These are phyloP conservation scores for Sorghum bicolor DNA, from an alignment of 176 grass and related monocot genomes.

Conservation along the genomic window Sorghum_bicolor_NCBIv3 NC_012870.2:62227501-62228000, in stretches of 20 bases:
- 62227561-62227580: background rate
- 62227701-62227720: background rate
- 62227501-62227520: background rate
- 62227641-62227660: background rate
- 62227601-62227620: background rate
- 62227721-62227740: background rate
- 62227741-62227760: background rate
- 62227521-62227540: background rate
- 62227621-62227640: background rate
- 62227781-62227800: background rate
- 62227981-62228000: background rate
- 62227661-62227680: background rate
- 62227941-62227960: background rate
- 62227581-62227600: background rate
- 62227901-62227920: background rate
- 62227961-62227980: background rate
- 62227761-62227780: background rate
- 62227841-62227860: background rate
- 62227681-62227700: background rate
- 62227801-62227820: background rate
- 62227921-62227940: background rate
- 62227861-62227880: background rate
- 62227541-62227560: background rate
- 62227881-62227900: background rate
- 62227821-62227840: background rate